Evolutionary conservation across 768 basidiomycete genomes (phyloP), one percentile per base, ranked within the genome.

Genomic region (Podaxis sp.): DNA sequence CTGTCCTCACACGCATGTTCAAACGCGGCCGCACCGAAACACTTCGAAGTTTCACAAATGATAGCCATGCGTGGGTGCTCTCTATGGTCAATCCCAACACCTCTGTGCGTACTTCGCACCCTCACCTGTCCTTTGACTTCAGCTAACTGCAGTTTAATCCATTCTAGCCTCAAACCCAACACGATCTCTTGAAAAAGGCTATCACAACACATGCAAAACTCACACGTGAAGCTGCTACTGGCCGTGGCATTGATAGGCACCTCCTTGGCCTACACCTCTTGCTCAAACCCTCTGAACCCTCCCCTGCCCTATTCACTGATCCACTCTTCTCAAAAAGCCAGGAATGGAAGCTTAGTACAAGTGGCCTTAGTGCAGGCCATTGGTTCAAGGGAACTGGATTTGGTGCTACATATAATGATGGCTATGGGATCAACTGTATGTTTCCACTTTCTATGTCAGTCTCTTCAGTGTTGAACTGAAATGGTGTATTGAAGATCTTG

Each of bases 361-460:
- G 93, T 75, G 94, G 90, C 6, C 73, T 97, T 66, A 94, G 90
- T 74, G 89, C 91, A 26, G 95, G 95, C 0, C 83, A 87, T 66
- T 79, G 89, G 42, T 98, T 97, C 78, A 85, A 86, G 53, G 95
- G 96, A 1, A 97, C 95, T 7, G 95, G 95, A 3, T 97, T 97
- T 73, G 95, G 96, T 3, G 77, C 94, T 2, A 75, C 80, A 9
- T 95, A 87, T 75, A 80, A 84, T 44, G 89, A 96, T 77, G 96
- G 96, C 8, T 96, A 96, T 78, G 95, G 96, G 1, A 90, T 97
- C 68, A 96, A 93, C 72, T 98, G 95, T 95, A 71, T 69, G 90
- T 80, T 48, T 33, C 33, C 8, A 33, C 28, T 52, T 22, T 64
- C 30, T 15, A 13, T 57, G 53, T 52, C 8, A 44, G 2, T 22